Evolutionary conservation across 2,329 filamentous ascomycete species (phyloP).

Genomic region (Sporothrix humicola): DNA sequence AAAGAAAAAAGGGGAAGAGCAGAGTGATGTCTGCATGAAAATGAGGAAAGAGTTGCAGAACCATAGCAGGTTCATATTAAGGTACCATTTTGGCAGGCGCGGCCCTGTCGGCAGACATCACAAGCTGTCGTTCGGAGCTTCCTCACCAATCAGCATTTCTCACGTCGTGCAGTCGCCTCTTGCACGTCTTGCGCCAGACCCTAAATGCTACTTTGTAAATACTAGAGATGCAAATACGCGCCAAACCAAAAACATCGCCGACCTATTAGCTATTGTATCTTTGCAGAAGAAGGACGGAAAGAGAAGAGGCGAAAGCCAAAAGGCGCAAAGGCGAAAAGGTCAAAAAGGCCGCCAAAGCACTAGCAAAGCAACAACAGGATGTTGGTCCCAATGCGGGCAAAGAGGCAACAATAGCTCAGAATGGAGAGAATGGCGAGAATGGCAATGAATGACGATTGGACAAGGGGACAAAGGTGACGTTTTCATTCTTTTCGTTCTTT

Average conservation of each 20-base stretch:
- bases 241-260: constrained; percentile 18
- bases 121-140: not conserved
- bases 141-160: not conserved
- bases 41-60: not conserved
- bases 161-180: not conserved
- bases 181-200: not conserved
- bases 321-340: not conserved
- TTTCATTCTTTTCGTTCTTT: not conserved
- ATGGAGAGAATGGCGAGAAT: not conserved
- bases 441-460: not conserved
- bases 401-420: constrained; percentile 6
- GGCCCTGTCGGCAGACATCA: constrained; percentile 1
- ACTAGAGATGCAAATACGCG: not conserved
- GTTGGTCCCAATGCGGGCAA: constrained; percentile 30
- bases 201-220: too few relatives aligned
- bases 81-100: not conserved
- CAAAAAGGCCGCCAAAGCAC: constrained; percentile 4
- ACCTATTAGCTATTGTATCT: not conserved
- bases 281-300: not conserved
- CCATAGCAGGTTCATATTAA: not conserved
- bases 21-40: not conserved
- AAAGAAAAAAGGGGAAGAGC: not conserved
- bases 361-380: constrained; percentile 8
- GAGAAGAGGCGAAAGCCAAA: not conserved
- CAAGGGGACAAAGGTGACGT: not conserved